These are phyloP conservation scores for Exserohilum turcica DNA, from an alignment of 2,329 filamentous ascomycete species.

Conservation along the genomic window DNA sequence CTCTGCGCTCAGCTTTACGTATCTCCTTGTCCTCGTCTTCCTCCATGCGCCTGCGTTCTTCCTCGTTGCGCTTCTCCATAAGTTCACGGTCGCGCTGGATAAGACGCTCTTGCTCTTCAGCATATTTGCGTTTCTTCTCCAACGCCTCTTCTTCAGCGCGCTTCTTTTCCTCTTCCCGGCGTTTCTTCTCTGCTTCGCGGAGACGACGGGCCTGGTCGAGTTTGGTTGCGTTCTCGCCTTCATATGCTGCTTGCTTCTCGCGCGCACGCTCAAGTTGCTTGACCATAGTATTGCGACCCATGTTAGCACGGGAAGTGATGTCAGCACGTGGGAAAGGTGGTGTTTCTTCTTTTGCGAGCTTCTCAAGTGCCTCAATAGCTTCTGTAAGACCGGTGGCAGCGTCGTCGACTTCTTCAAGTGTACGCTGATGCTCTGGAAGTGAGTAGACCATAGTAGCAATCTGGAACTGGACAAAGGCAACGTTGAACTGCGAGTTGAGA, in stretches of 20 bases:
- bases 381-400: slow-evolving; percentile 81
- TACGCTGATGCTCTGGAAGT: slow-evolving; percentile 76
- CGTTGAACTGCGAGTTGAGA: slow-evolving; percentile 93
- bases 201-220: slow-evolving; percentile 78
- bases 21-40: slow-evolving; percentile 75
- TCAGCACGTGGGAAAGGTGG: slow-evolving; percentile 90
- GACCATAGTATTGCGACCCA: slow-evolving; percentile 93
- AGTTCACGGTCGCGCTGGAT: slow-evolving; percentile 73
- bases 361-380: slow-evolving; percentile 73
- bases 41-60: slow-evolving; percentile 69
- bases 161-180: slow-evolving; percentile 76
- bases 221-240: slow-evolving; percentile 89
- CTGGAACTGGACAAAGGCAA: slow-evolving; percentile 96
- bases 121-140: slow-evolving; percentile 78
- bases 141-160: slow-evolving; percentile 70
- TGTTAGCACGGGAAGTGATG: slow-evolving; percentile 93
- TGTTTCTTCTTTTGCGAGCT: slow-evolving; percentile 64
- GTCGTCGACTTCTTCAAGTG: slow-evolving; percentile 77
- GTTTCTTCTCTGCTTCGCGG: slow-evolving; percentile 78
- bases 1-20: slow-evolving; percentile 66
- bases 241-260: slow-evolving; percentile 85
- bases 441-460: slow-evolving; percentile 80
- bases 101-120: slow-evolving; percentile 84
- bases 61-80: slow-evolving; percentile 72
- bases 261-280: slow-evolving; percentile 87